Conservation (phyloP, 176 grass and related monocot genomes). For the Eragrostis nindensis region DNA sequence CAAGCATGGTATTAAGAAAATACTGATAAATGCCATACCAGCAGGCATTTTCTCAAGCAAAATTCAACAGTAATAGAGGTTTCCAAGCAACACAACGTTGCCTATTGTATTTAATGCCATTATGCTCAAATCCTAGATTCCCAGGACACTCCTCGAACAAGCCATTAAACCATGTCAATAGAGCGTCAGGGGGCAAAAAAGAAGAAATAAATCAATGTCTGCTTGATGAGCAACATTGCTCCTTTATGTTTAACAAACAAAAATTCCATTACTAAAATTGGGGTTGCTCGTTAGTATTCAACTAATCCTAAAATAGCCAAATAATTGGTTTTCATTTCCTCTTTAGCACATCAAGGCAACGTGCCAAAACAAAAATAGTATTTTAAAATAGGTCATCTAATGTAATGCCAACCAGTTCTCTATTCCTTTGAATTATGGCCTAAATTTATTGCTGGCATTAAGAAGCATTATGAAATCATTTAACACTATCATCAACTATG, state of each 20-base stretch:
- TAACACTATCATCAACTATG: background rate
- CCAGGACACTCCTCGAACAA: background rate
- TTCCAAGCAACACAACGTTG: background rate
- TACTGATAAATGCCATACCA: background rate
- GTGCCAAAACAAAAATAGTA: background rate
- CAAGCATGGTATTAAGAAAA: background rate
- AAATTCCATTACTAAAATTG: background rate
- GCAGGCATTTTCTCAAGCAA: background rate
- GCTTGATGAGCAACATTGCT: background rate
- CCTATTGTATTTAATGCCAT: background rate
- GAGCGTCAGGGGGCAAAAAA: background rate
- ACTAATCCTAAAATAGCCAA: background rate
- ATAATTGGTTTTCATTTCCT: background rate
- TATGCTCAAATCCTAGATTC: background rate
- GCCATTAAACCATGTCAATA: constrained; percentile 7
- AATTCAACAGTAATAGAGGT: background rate
- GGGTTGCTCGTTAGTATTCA: background rate
- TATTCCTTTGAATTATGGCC: background rate
- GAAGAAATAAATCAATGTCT: background rate
- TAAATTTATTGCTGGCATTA: too few species aligned
- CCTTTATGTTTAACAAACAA: background rate
- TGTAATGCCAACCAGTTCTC: background rate
- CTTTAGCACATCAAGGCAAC: background rate
- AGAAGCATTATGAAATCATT: background rate
- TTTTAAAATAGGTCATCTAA: constrained; percentile 9